Evolutionary conservation across 768 basidiomycete genomes (phyloP), one percentile per base, ranked within the genome.

Genomic region (Kwoniella mangroviensis): DNA sequence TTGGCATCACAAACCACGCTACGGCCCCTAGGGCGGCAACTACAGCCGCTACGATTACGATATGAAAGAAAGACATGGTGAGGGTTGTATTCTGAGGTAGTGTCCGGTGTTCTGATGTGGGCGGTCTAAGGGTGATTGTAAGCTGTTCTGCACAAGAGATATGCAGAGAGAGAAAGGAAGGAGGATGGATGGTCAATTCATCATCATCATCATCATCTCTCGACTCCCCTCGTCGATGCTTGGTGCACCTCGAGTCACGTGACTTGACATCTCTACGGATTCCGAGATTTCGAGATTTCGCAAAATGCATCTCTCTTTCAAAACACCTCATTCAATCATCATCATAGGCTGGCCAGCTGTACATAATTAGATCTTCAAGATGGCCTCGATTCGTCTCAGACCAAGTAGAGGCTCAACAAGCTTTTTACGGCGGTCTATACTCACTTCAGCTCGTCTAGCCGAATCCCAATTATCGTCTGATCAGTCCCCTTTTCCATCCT

Each of bases 1-100:
- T 96, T 0, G 91, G 93, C 0, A 88, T 87, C 69, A 90, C 87
- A 34, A 93, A 83, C 83, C 89, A 92, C 3, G 88, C 85, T 28
- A 85, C 85, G 1, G 86, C 84, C 86, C 90, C 92, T 12, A 93
- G 85, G 0, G 85, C 90, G 19, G 88, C 81, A 19, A 90, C 87
- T 53, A 92, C 81, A 53, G 89, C 87, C 57, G 93, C 86, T 63
- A 91, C 81, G 76, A 92, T 82, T 71, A 92, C 67, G 34, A 93
- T 86, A 26, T 91, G 91, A 65, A 91, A 86, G 74, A 89, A 84
- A 19, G 78, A 71, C 78, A 70, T 70, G 45, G 17, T 51, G 49
- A 2, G n/a, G 28, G 28, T 28, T 28, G 28, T 28, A 28, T 28
- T 28, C 6, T 28, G 2, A 28, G 28, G 2, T 28, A 5, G 28